phyloP scores from a whole-genome alignment of 768 basidiomycete genomes.

The Podaxis rugospora region DNA sequence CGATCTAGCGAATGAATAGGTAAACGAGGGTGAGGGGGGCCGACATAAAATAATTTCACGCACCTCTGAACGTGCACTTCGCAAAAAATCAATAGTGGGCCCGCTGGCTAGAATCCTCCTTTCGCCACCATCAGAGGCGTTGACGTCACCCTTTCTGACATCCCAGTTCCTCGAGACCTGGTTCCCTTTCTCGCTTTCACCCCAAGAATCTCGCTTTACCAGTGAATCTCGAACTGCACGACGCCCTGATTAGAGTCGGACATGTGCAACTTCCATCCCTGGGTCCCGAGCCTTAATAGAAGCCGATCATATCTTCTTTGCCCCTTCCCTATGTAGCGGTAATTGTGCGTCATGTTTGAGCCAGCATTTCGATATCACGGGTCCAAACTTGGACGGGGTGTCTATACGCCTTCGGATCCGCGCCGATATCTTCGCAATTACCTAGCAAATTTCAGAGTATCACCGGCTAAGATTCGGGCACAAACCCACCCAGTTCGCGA shows the following conservation, averaged over 20 bases:
- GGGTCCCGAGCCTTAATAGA: conserved; percentile 2
- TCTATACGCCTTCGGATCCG: background rate
- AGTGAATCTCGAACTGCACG: background rate
- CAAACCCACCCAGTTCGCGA: background rate
- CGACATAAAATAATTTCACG: background rate
- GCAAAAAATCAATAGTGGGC: background rate
- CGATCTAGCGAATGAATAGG: background rate
- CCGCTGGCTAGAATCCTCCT: background rate
- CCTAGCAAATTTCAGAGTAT: background rate
- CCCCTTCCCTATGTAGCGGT: conserved; percentile 2
- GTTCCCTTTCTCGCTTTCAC: background rate
- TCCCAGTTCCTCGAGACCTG: background rate
- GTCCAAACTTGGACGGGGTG: background rate
- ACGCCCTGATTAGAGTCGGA: background rate
- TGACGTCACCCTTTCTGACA: background rate
- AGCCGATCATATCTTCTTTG: conserved; percentile 1
- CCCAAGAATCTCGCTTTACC: background rate
- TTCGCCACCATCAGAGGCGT: background rate
- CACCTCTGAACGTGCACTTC: conserved; percentile 1
- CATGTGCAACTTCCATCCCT: background rate
- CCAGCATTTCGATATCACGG: background rate
- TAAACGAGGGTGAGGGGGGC: background rate
- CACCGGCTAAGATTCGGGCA: background rate
- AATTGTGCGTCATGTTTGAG: conserved; percentile 3
- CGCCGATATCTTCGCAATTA: background rate